Percentiles rank a stretch among this genome's conserved stretches.
These are phyloP conservation scores for Parasitella parasitica DNA, from an alignment of 371 early-diverging fungal genomes.

Conservation along the genomic window DNA sequence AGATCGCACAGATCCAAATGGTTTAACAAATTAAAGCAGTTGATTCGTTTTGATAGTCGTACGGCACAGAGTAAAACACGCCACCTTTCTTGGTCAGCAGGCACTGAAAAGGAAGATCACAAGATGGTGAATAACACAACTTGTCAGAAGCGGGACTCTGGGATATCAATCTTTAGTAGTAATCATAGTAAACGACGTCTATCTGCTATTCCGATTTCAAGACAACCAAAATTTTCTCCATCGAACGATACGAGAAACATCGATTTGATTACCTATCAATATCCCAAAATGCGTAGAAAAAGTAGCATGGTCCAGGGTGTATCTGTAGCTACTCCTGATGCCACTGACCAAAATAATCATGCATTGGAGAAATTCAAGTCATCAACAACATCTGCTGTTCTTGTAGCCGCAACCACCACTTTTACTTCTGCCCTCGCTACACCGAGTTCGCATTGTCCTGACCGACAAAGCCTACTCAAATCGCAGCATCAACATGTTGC, in stretches of 20 bases:
- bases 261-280: background rate
- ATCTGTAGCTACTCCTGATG: background rate
- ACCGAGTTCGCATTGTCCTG: background rate
- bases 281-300: slow-evolving; percentile 3
- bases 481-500: background rate
- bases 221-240: slow-evolving; percentile 7
- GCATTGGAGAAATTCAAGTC: background rate
- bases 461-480: background rate
- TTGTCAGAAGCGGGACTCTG: slow-evolving; percentile 8
- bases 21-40: background rate
- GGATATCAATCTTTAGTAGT: background rate
- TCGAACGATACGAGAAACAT: background rate
- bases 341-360: background rate
- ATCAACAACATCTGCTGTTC: background rate
- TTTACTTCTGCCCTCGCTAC: background rate
- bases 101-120: background rate
- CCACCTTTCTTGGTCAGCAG: background rate
- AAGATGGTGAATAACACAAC: background rate
- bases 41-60: background rate
- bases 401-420: background rate
- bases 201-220: background rate
- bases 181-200: background rate
- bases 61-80: background rate
- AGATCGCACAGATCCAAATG: background rate
- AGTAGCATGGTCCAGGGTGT: background rate